Conservation (phyloP, 1,284 basidiomycete genomes). For the Sanghuangporus weigelae region DNA sequence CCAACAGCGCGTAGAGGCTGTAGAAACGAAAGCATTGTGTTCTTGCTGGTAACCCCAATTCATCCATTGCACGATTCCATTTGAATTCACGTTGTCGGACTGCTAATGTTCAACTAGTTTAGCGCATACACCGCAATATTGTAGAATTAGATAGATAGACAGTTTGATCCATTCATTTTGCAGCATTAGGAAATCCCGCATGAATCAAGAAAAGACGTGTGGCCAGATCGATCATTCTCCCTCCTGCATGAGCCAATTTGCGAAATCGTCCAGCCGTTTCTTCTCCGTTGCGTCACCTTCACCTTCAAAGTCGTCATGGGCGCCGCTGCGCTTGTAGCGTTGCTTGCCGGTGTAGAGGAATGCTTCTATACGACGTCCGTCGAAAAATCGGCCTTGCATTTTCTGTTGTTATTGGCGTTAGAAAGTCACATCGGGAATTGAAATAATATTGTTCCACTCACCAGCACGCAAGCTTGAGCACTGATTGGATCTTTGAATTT, state of each 20-base stretch:
- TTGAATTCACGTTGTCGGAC: neutral
- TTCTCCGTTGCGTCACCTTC: conserved; percentile 73
- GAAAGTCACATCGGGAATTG: neutral
- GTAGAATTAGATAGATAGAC: neutral
- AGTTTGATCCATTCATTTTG: neutral
- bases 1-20: conserved; percentile 62
- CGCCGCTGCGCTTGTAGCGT: conserved; percentile 72
- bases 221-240: conserved; percentile 41
- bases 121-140: neutral
- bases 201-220: neutral
- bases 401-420: conserved; percentile 46
- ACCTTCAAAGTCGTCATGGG: conserved; percentile 51
- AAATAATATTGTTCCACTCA: conserved; percentile 36
- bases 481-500: conserved; percentile 88
- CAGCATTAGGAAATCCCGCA: neutral
- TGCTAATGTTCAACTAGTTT: neutral
- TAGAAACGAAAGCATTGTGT: conserved; percentile 61
- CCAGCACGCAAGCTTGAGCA: conserved; percentile 85
- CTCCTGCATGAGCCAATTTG: conserved; percentile 78
- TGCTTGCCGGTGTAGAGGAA: conserved; percentile 77
- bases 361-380: conserved; percentile 79
- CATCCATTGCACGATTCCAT: neutral
- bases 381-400: conserved; percentile 96
- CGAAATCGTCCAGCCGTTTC: conserved; percentile 82
- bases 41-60: conserved; percentile 53